Base-by-base conservation (phyloP, 148 eudicot species). In the Nepenthes gracilis region DNA sequence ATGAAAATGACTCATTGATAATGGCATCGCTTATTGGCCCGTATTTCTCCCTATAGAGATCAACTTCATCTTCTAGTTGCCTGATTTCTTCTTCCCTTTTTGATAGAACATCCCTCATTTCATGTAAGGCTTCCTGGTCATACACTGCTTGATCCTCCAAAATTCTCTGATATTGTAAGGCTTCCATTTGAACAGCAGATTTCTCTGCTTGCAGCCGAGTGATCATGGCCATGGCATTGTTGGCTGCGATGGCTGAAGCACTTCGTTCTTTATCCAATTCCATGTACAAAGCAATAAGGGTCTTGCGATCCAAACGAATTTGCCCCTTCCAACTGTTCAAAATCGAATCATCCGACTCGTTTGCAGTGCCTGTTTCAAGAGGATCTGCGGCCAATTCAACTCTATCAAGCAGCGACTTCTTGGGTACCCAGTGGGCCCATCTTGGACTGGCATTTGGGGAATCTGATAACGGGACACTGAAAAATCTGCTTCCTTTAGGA, bases 181-280 rank as follows among this genome's bases (percentile, higher is more conserved):
- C 92, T 58, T 94, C 99, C 99, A 94, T 94, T 66, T 89, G 95
- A 5, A 87, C 90, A 14, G 99, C 77, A 0, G 99, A 97, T 43
- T 94, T 94, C 52, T 94, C 99, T 2, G 97, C 99, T 64, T 94
- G 99, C 52, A 94, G 54, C 23, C 97, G 63, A 0, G 93, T 94
- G 65, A 94, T 94, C 99, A 94, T 94, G 45, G 99, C 99, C 99
- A 94, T 94, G 0, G 99, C 99, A 13, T 94, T 94, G 78, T 89
- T 94, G 14, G 99, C 99, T 55, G 99, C 99, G 14, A 94, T 83
- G 2, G 99, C 99, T 0, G 99, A 81, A 48, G 99, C 99, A 43
- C 89, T 86, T 72, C 99, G 76, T 66, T 94, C 99, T 69, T 94
- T 95, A 57, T 94, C 97, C 49, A 94, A 61, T 64, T 94, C 99